These are phyloP conservation scores for Bruguiera gymnorhiza DNA, from an alignment of 345 rosid genomes.

Conservation along the genomic window DNA sequence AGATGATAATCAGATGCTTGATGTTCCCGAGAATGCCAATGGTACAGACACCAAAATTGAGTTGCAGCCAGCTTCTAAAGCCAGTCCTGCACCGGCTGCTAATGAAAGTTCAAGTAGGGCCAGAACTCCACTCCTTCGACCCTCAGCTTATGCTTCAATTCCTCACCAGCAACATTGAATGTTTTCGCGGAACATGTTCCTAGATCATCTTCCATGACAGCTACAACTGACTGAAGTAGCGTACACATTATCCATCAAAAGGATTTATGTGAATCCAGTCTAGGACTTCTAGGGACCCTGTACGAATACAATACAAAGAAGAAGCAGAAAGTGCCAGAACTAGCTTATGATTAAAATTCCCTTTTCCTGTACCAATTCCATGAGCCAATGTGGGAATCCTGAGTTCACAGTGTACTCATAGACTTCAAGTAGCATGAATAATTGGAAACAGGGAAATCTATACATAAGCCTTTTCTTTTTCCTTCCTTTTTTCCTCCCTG, in stretches of 20 bases:
- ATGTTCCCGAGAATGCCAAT: conserved; percentile 34
- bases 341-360: too few relatives aligned
- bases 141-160: conserved; percentile 44
- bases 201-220: conserved; percentile 64
- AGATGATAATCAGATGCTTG: conserved; percentile 56
- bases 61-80: conserved; percentile 36
- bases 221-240: conserved; percentile 7
- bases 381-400: too few relatives aligned
- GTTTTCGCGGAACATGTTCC: conserved; percentile 30
- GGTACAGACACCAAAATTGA: conserved; percentile 37
- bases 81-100: conserved; percentile 32
- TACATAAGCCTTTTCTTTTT: too few relatives aligned
- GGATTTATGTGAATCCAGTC: too few relatives aligned
- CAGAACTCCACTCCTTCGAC: conserved; percentile 56
- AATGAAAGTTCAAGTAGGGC: conserved; percentile 53
- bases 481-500: too few relatives aligned
- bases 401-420: conserved; percentile 1
- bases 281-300: too few relatives aligned
- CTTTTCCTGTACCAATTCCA: too few relatives aligned
- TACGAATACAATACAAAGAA: too few relatives aligned
- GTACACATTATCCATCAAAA: too few relatives aligned
- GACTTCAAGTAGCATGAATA: conserved; percentile 18
- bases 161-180: conserved; percentile 25
- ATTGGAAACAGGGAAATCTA: background rate
- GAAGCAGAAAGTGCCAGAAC: too few relatives aligned